Percentiles rank a stretch among this genome's conserved stretches.
phyloP scores from a whole-genome alignment of 1,284 basidiomycete species.

The Cutaneotrichosporon mucoides region DNA sequence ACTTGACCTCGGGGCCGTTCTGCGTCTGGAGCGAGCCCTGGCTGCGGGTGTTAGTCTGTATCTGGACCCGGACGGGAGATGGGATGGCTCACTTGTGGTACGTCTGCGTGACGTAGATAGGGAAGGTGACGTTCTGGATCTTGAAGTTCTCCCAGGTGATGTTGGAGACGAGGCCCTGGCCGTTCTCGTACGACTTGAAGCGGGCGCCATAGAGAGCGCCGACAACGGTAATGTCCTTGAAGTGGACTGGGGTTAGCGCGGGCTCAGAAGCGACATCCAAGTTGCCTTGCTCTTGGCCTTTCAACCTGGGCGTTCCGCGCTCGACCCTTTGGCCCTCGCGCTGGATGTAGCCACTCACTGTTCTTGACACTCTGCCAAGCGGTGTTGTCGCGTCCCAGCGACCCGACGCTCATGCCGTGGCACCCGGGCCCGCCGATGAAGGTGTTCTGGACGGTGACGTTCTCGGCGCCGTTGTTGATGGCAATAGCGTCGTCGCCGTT shows the following conservation, averaged over 20 bases:
- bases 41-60: conserved; percentile 8
- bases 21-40: conserved; percentile 26
- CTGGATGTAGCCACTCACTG: background rate
- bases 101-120: conserved; percentile 55
- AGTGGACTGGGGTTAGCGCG: conserved; percentile 9
- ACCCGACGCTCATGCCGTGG: conserved; percentile 54
- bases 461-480: conserved; percentile 52
- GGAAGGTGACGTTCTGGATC: conserved; percentile 42
- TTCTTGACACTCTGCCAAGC: conserved; percentile 26
- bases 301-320: too few species aligned
- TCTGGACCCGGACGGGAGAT: background rate
- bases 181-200: conserved; percentile 53
- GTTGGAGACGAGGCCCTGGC: conserved; percentile 51
- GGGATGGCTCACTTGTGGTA: conserved; percentile 29
- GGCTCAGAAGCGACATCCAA: too few species aligned
- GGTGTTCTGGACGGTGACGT: conserved; percentile 53
- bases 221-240: conserved; percentile 28
- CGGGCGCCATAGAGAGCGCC: conserved; percentile 54
- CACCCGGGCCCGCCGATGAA: conserved; percentile 53
- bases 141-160: conserved; percentile 54
- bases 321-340: too few species aligned
- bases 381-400: conserved; percentile 51
- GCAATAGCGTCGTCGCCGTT: conserved; percentile 56
- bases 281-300: too few species aligned
- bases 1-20: conserved; percentile 16